Evolutionary conservation across 371 early-diverging fungal genomes (phyloP), one percentile per base, ranked within the genome.

Genomic region (Mortierella sp.): DNA sequence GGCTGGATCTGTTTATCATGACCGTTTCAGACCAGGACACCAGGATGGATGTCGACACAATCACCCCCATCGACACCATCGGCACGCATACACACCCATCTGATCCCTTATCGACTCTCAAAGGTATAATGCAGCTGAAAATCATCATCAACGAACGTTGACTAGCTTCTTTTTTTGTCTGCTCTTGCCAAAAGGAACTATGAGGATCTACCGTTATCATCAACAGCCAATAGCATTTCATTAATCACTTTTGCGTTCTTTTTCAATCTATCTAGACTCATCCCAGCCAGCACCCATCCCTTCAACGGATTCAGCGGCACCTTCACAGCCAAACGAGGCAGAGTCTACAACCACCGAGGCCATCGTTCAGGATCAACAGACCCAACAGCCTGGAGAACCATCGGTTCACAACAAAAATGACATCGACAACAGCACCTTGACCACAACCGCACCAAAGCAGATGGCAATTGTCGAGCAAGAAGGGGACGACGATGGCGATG

Each of bases 1-100:
- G 69, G 69, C 43, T 69, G 50, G 69, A 69, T 41, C 50, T 69
- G 53, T 26, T 31, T 34, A 50, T 53, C 43, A 71, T 71, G 71
- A 71, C 71, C 40, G 64, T 64, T 71, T 29, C 64, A 50, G 64
- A 64, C 48, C 71, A 64, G 64, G 64, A 63, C 39, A 63, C 71
- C 45, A 64, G 64, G 22, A 64, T 71, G 71, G 71, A 71, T 26
- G 37, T 47, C 31, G 66, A 66, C 19, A 41, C 55, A 14, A 14
- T 55, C 43, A 45, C 69, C 10, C 29, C 55, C 9, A 43, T 29
- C 10, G 69, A 69, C 55, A 16, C 71, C 39, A 26, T n/a, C 26
- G 44, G 47, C 43, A 13, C 55, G 7, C 43, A 50, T 43, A 22
- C 43, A 69, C 40, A 19, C 43, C 13, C 48, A 29, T 13, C 55